These are phyloP conservation scores for Byssochlamys sp. DNA, from an alignment of 2,329 filamentous ascomycete genomes.

Conservation along the genomic window DNA sequence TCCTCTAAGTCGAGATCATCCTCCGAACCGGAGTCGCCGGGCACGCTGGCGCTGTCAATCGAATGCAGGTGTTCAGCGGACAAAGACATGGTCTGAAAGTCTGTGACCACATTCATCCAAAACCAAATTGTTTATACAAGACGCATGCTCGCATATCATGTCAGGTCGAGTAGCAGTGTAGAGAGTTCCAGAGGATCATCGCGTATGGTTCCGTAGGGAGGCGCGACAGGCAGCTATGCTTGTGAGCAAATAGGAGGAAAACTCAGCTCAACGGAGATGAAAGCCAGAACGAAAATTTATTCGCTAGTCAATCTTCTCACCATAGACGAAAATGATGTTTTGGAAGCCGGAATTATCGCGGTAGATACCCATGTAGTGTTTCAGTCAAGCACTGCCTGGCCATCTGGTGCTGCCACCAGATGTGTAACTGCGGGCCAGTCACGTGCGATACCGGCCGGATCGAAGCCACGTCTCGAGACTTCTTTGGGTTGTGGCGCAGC, in stretches of 20 bases:
- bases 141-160: slow-evolving; percentile 15
- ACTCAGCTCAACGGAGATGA: neutral
- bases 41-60: slow-evolving; percentile 21
- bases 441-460: neutral
- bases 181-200: neutral
- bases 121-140: slow-evolving; percentile 6
- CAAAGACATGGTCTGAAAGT: slow-evolving; percentile 22
- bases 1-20: slow-evolving; percentile 39
- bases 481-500: neutral
- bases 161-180: slow-evolving; percentile 13
- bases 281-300: neutral
- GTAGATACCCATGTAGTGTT: neutral
- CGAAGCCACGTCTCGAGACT: neutral
- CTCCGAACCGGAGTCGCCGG: slow-evolving; percentile 29
- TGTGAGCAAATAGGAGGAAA: neutral
- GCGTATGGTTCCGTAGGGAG: neutral
- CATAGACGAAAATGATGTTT: neutral
- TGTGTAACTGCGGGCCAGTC: neutral
- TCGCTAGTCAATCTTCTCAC: neutral
- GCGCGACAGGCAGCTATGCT: neutral
- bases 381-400: neutral
- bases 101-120: slow-evolving; percentile 1
- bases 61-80: slow-evolving; percentile 28
- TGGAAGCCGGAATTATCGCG: neutral
- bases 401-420: neutral